Evolutionary conservation across 1,284 basidiomycete species (phyloP), one percentile per base, ranked within the genome.

Genomic region (Cryptococcus deneoformans): DNA sequence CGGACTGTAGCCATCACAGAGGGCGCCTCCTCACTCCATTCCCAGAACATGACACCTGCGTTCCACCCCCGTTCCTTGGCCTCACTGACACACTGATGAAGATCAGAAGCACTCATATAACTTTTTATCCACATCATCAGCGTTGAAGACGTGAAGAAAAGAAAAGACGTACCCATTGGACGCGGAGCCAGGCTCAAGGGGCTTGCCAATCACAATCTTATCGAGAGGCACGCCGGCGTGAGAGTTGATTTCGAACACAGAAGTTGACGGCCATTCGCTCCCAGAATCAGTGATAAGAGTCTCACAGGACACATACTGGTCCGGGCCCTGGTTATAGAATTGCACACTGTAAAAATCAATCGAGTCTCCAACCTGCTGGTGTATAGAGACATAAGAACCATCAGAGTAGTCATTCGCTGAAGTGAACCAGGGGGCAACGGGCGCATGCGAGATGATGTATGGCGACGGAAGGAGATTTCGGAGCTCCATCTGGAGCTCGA

Each of bases 1-100:
- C 58, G 38, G 6, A 63, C 61, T 14, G 61, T 58, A 24, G 56
- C 58, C 59, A 63, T 63, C 47, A 63, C 53, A 6, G 56, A 52
- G 6, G 61, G 61, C 20, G 61, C 61, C 16, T 52, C 54, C 52
- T 58, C 34, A 38, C 20, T 63, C 69, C 72, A 78, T 58, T 79
- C 73, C 78, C 78, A 79, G 60, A 73, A 78, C 77, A 78, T 78
- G 54, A 78, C 69, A 34, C 77, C 76, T 0, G 62, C 75, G 50
- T 75, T 75, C 76, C 77, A 78, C 0, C 75, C 75, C 44, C 68
- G 59, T 3, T 34, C 49, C 50, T 68, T 60, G 2, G 76, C 77
- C 53, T 72, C 62, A 9, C 51, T 50, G 11, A 75, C 69, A 58
- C 75, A 77, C 8, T 47, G 46, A 9, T 57, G 53, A n/a, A 77